Base-by-base conservation (phyloP, 805 yeast genomes). In the Pichia paraexigua region DNA sequence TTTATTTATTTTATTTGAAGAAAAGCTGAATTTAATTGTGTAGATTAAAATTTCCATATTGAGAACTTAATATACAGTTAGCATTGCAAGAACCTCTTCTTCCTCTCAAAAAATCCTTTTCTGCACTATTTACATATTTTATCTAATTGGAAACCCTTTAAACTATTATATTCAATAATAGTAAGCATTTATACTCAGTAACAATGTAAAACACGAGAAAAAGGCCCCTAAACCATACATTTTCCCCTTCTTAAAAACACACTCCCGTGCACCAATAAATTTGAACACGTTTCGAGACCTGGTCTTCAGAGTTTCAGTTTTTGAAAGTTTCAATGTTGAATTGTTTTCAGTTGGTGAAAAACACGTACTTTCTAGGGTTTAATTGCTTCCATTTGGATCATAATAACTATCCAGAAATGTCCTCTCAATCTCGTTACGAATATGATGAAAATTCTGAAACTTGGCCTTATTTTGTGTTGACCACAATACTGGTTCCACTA, bases 391-490 rank as follows among this genome's bases (percentile, higher is more conserved):
- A 10, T 27, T 27, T 3, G 4, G 3, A 3, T 30, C 3, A 13
- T 30, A 35, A 35, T 2, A 8, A 35, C 39, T n/a, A 35, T n/a
- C 2, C 9, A 35, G 11, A 17, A 17, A 35, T 35, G 39, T 35
- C 39, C 6, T 71, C 78, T 50, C 77, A 75, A 58, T 67, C 80
- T 46, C 68, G 83, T 60, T 86, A 85, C 67, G 80, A 82, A 42
- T 90, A 90, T 67, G 97, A 90, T 71, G 97, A 90, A 65, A 80
- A 81, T 55, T 83, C 91, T 47, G 94, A 87, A 60, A 88, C 94
- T 2, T 90, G 97, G 96, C 97, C 97, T 41, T 89, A 83, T 65
- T 91, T 91, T 63, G 78, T 85, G 48, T 66, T 87, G 62, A 90
- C 97, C 3, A 70, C 87, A 47, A 68, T 85, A 48, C 71, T 86